These are phyloP conservation scores for Verbascum thapsus DNA, from an alignment of 257 asterid species.

Conservation along the genomic window DNA sequence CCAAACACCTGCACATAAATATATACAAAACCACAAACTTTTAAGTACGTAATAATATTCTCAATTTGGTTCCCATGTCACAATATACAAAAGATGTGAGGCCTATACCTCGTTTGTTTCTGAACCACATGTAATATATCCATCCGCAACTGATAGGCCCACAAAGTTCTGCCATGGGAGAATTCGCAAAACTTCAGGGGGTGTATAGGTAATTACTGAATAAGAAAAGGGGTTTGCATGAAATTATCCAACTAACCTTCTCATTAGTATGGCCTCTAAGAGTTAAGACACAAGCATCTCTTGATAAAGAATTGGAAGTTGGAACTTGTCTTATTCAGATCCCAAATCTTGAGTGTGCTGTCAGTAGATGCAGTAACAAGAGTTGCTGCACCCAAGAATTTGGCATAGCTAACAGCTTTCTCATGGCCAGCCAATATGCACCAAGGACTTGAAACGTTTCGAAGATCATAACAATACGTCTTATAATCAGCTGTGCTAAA, in stretches of 20 bases:
- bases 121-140: slow-evolving; percentile 91
- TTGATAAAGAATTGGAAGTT: slow-evolving; percentile 62
- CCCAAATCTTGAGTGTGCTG: slow-evolving; percentile 92
- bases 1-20: slow-evolving; percentile 55
- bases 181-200: too few relatives aligned
- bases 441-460: slow-evolving; percentile 76
- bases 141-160: slow-evolving; percentile 87
- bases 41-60: background rate
- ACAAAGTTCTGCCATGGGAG: slow-evolving; percentile 80
- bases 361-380: slow-evolving; percentile 93
- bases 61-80: slow-evolving; percentile 17
- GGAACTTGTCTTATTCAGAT: slow-evolving; percentile 74
- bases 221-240: too few relatives aligned
- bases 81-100: slow-evolving; percentile 23
- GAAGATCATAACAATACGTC: slow-evolving; percentile 90
- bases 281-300: slow-evolving; percentile 75
- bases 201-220: too few relatives aligned
- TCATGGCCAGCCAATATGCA: slow-evolving; percentile 88
- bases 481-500: slow-evolving; percentile 88
- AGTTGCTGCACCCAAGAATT: slow-evolving; percentile 73
- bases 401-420: slow-evolving; percentile 87
- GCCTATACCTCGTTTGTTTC: slow-evolving; percentile 90
- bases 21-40: background rate
- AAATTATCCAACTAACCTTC: slow-evolving; percentile 63
- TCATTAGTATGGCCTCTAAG: slow-evolving; percentile 92